Conservation (phyloP, 2,329 filamentous ascomycete genomes). For the Diaporthe caulivora region DNA sequence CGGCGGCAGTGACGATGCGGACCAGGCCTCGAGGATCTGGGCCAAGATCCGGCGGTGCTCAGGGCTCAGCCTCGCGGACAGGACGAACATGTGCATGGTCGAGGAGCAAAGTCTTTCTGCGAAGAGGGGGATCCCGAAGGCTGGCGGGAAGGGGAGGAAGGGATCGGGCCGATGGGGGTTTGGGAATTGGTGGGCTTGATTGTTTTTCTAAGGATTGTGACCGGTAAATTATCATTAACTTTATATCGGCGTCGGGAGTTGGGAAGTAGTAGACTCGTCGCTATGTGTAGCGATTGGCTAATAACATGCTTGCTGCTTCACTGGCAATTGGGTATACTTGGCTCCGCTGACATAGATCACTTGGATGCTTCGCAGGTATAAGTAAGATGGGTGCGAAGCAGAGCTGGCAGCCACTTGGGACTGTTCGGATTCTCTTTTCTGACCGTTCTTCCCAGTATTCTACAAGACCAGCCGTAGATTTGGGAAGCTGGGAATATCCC, state of each 20-base stretch:
- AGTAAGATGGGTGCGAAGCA: background rate
- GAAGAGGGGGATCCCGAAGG: constrained; percentile 34
- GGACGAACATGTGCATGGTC: constrained; percentile 34
- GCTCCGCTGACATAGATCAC: background rate
- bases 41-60: constrained; percentile 36
- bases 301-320: background rate
- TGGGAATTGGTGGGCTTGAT: constrained; percentile 38
- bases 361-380: background rate
- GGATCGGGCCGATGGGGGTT: constrained; percentile 38
- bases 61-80: constrained; percentile 35
- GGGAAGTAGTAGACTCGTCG: background rate
- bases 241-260: background rate
- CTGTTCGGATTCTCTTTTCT: background rate
- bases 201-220: background rate
- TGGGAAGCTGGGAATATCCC: background rate
- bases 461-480: background rate
- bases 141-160: constrained; percentile 14
- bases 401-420: background rate
- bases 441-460: too few relatives aligned
- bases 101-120: constrained; percentile 14
- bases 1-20: background rate
- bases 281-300: background rate
- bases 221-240: background rate
- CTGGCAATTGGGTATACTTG: background rate
- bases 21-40: constrained; percentile 38